These are phyloP conservation scores for Naganishia onofrii DNA, from an alignment of 768 basidiomycete species.

Conservation along the genomic window DNA sequence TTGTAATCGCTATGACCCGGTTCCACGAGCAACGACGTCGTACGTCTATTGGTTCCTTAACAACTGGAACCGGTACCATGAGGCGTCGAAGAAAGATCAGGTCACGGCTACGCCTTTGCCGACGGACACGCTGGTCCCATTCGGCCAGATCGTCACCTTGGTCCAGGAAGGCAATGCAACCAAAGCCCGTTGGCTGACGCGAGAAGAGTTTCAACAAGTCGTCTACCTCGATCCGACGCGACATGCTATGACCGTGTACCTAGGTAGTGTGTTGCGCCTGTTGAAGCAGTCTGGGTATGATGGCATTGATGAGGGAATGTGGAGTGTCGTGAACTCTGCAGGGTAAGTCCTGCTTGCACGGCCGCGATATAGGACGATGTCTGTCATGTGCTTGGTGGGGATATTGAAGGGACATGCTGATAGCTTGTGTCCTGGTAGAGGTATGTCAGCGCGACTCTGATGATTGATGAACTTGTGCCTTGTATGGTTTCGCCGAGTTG, in stretches of 20 bases:
- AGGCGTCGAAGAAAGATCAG: not conserved
- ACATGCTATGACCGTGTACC: not conserved
- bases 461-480: too few species aligned
- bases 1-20: not conserved
- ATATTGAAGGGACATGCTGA: too few species aligned
- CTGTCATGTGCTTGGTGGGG: too few species aligned
- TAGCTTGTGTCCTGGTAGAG: too few species aligned
- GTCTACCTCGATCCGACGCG: not conserved
- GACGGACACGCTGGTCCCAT: not conserved
- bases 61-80: not conserved
- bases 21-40: not conserved
- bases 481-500: too few species aligned
- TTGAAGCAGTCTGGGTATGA: not conserved
- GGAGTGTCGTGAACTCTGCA: too few species aligned
- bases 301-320: not conserved
- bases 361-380: too few species aligned
- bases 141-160: not conserved
- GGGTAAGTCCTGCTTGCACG: too few species aligned
- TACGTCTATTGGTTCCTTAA: not conserved
- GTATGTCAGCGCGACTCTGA: too few species aligned
- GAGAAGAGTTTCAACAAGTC: not conserved
- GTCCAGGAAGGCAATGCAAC: not conserved
- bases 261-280: not conserved
- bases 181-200: not conserved
- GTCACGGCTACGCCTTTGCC: not conserved